Evolutionary conservation across 2,329 filamentous ascomycete species (phyloP).

Genomic region (Zopfia rhizophila): DNA sequence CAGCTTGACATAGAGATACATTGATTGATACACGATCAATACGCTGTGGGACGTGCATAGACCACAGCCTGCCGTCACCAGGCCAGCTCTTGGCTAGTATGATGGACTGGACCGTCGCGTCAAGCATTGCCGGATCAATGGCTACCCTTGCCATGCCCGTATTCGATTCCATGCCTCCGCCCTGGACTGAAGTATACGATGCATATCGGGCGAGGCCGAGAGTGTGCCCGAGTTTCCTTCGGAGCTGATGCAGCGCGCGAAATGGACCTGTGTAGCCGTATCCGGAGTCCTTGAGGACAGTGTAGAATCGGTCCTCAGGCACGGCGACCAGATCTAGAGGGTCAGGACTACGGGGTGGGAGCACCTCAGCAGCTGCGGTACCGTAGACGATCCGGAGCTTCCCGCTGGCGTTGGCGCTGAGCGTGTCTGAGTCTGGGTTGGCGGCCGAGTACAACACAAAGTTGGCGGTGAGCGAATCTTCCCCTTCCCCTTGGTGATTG

Average conservation of each 20-base stretch:
- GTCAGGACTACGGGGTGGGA: too few species aligned
- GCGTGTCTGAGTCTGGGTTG: too few species aligned
- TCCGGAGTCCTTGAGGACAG: conserved; percentile 22
- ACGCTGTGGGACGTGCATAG: conserved; percentile 27
- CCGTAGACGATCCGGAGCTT: too few species aligned
- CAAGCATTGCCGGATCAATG: conserved; percentile 41
- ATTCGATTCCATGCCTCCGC: too few species aligned
- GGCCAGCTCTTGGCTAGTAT: conserved; percentile 40
- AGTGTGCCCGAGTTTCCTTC: conserved; percentile 2
- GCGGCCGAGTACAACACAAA: too few species aligned
- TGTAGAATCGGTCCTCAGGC: background rate
- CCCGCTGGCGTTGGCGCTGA: too few species aligned
- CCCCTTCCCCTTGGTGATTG: conserved; percentile 1
- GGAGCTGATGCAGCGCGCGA: background rate
- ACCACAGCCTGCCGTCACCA: conserved; percentile 34
- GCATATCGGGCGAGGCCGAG: background rate
- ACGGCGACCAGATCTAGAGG: too few species aligned
- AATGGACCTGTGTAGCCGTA: conserved; percentile 27
- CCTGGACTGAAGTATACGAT: too few species aligned
- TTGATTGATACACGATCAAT: conserved; percentile 31
- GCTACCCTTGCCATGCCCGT: too few species aligned
- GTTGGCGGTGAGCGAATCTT: too few species aligned
- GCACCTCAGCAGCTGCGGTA: too few species aligned
- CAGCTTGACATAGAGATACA: background rate
- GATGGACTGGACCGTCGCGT: conserved; percentile 40